These are phyloP conservation scores for Trametes pubescens DNA, from an alignment of 1,284 basidiomycete species.

Conservation along the genomic window DNA sequence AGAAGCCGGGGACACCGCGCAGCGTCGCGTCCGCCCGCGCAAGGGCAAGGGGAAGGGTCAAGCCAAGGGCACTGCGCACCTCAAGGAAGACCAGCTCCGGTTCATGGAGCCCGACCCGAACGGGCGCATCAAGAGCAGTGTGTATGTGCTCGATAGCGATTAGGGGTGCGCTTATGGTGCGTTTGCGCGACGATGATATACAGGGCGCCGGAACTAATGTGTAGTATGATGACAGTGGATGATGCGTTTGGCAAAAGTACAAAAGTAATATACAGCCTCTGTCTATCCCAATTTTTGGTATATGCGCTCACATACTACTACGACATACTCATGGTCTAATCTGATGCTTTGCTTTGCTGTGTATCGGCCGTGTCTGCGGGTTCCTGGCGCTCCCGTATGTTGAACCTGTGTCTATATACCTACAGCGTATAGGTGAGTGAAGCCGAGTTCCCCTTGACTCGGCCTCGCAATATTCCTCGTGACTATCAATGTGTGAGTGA, in stretches of 20 bases:
- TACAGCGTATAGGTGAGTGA: no score
- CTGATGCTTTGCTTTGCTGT: not conserved
- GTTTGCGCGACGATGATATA: not conserved
- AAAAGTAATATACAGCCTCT: slow-evolving; percentile 21
- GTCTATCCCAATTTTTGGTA: not conserved
- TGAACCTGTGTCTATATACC: no score
- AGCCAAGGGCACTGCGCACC: slow-evolving; percentile 9
- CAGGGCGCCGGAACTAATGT: not conserved
- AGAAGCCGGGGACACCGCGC: slow-evolving; percentile 9
- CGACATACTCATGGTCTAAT: not conserved
- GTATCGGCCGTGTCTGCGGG: no score
- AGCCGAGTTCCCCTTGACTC: no score
- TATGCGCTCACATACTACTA: not conserved
- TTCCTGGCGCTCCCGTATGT: no score
- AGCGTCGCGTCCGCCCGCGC: slow-evolving; percentile 15
- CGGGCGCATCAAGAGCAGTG: slow-evolving; percentile 35
- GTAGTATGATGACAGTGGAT: no score
- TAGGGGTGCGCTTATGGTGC: slow-evolving; percentile 9
- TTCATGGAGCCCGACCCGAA: slow-evolving; percentile 28
- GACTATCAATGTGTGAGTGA: not conserved
- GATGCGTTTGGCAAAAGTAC: not conserved
- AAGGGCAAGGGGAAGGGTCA: slow-evolving; percentile 4
- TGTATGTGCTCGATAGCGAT: slow-evolving; percentile 38
- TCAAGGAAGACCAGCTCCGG: slow-evolving; percentile 25
- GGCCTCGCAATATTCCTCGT: not conserved